phyloP scores from a whole-genome alignment of 1,284 basidiomycete species.

The Xerocomus minutiporus region DNA sequence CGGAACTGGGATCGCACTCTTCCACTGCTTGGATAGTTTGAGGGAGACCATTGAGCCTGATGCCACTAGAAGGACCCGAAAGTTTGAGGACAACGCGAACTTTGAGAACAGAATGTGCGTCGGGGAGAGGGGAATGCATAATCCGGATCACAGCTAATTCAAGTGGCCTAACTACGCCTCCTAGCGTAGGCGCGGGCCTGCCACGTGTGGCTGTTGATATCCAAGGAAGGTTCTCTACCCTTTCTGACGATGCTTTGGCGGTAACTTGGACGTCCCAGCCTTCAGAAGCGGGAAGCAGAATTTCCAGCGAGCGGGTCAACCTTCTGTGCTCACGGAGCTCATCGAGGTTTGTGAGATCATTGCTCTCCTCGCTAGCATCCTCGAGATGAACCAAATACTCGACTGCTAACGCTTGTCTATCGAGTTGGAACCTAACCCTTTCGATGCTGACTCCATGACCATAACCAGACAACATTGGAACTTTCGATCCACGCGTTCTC shows the following conservation, averaged over 20 bases:
- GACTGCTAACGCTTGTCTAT: slow-evolving; percentile 77
- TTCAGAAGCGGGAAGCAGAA: slow-evolving; percentile 69
- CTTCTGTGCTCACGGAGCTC: slow-evolving; percentile 60
- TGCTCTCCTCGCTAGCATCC: slow-evolving; percentile 40
- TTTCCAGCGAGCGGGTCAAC: slow-evolving; percentile 74
- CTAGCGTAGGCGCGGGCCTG: slow-evolving; percentile 34
- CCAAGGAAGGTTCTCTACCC: slow-evolving; percentile 75
- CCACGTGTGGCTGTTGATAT: slow-evolving; percentile 59
- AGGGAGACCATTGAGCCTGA: slow-evolving; percentile 81
- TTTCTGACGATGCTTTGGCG: slow-evolving; percentile 65
- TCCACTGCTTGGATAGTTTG: slow-evolving; percentile 64
- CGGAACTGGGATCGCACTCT: slow-evolving; percentile 59
- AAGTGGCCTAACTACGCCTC: slow-evolving; percentile 34
- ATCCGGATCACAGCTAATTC: slow-evolving; percentile 67
- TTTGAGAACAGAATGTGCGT: slow-evolving; percentile 74
- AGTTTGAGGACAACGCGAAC: slow-evolving; percentile 77
- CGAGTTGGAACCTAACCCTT: slow-evolving; percentile 71
- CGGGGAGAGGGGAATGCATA: slow-evolving; percentile 66
- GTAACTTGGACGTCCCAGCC: slow-evolving; percentile 89
- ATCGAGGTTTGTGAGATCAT: slow-evolving; percentile 46
- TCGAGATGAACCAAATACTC: slow-evolving; percentile 84
- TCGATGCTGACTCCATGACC: slow-evolving; percentile 82
- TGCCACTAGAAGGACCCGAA: slow-evolving; percentile 68
- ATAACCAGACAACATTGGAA: slow-evolving; percentile 75
- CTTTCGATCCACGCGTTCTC: slow-evolving; percentile 64